Evolutionary conservation across 441 rosid genomes (phyloP), one percentile per base, ranked within the genome.

Genomic region (Theobroma grandiflorum): DNA sequence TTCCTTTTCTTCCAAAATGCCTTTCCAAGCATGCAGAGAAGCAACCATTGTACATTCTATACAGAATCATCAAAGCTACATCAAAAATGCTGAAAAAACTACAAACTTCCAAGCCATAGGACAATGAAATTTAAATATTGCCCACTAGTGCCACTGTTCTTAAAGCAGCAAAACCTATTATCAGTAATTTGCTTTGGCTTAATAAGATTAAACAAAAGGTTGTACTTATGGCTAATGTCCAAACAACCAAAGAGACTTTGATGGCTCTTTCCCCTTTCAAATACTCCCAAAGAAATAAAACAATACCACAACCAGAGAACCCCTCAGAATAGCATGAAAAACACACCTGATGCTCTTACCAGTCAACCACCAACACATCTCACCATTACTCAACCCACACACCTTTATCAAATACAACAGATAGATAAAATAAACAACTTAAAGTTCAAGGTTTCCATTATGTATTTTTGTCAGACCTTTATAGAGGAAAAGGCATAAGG

Each of bases 1-100:
- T 26, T 45, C 18, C 55, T 43, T 68, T 20, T 68, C 55, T 45
- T 68, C 55, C 22, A 45, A 68, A 68, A 18, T 68, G 73, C 20
- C 52, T 68, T 68, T 22, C 73, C 55, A 12, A 45, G 73, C 73
- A 45, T 45, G 55, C 22, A 12, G 38, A 26, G 12, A 68, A 22
- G 49, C 72, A 68, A 45, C 45, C 58, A 7, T n/a, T 68, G 43
- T 45, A 12, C 4, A 3, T 9, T 6, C n/a, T 22, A 68, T 9
- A 10, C 37, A 22, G 33, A 67, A 43, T 66, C 7, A 69, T 14
- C 55, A 57, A 69, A 69, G 57, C 73, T 38, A 47, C 31, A 22
- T 69, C 45, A 15, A 22, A 69, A 45, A 26, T 26, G 38, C 18
- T 8, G 57, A 22, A 16, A 47, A 55, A 45, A 20, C 55, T 43